Conservation (phyloP, 2,329 filamentous ascomycete genomes). For the Diaporthe aspalathi region DNA sequence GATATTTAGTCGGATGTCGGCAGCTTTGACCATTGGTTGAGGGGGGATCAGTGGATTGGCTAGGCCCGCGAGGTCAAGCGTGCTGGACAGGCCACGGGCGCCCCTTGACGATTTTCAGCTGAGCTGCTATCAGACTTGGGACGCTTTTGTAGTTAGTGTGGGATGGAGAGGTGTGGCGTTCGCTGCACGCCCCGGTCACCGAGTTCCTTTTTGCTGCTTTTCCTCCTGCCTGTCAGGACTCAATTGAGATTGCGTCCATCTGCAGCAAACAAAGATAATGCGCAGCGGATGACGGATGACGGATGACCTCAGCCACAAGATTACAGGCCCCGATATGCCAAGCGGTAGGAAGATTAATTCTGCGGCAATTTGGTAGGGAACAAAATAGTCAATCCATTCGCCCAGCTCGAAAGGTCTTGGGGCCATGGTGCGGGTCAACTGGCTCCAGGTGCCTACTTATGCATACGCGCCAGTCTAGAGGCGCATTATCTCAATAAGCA, state of each 20-base stretch:
- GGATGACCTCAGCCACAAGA: neutral
- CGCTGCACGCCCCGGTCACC: neutral
- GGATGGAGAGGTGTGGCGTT: neutral
- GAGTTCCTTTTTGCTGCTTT: neutral
- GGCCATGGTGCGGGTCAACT: neutral
- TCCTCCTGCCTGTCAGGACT: neutral
- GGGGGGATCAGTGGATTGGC: no score
- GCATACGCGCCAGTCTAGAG: neutral
- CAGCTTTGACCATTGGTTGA: conserved; percentile 1
- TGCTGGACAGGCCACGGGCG: neutral
- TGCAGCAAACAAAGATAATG: neutral
- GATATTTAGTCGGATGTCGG: conserved; percentile 7
- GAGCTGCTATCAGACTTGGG: neutral
- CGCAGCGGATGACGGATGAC: neutral
- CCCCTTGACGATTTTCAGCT: conserved; percentile 1
- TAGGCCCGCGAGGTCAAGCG: conserved; percentile 5
- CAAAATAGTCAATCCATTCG: neutral
- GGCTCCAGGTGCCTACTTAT: neutral
- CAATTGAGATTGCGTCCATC: neutral
- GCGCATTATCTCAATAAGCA: neutral
- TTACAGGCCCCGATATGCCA: conserved; percentile 7
- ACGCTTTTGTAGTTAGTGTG: neutral
- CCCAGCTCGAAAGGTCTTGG: neutral
- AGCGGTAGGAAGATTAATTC: neutral
- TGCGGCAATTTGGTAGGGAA: neutral